Evolutionary conservation across 306 rosid species (phyloP), one percentile per base, ranked within the genome.

Genomic region (Rosa chinensis): DNA sequence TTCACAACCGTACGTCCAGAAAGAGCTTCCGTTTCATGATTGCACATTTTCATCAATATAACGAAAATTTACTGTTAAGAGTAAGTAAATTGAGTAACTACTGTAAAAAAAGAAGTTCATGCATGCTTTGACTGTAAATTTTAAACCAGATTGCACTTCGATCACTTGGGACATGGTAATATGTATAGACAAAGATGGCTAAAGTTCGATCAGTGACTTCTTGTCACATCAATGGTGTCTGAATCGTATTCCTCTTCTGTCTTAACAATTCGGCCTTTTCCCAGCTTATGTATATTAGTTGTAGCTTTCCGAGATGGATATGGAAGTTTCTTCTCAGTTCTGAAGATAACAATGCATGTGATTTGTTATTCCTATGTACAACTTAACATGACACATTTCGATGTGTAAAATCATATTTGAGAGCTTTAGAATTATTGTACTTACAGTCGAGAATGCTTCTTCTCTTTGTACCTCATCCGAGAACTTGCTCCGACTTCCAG

Each of bases 291-390:
- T 58, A 79, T 50, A 50, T 81, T 84, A 62, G 84, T 78, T 70
- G 77, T 82, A 52, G 84, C 77, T 88, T 88, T 88, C 72, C 83
- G 74, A 79, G 87, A 77, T 48, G 86, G 82, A 68, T 79, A 77
- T 64, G 78, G 69, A 61, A 72, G 74, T 77, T 92, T 84, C 70
- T 79, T 89, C 75, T 89, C 85, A 53, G 72, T 85, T 86, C 92
- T 92, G 89, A 73, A 80, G 66, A 78, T 59, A 53, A 58, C 73
- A 82, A 42, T n/a, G 12, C 28, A 56, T 32, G 67, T 5, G n/a
- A 39, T 69, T 21, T 53, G 49, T n/a, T 58, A 58, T 58, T 12
- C 32, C 1, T 23, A 64, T 35, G 10, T 11, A 61, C 9, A 20
- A 83, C 70, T 43, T 68, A 68, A n/a, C 5, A 68, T 8, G 52